Conservation (phyloP, 2,329 filamentous ascomycete genomes). For the Fusarium armeniacum region DNA sequence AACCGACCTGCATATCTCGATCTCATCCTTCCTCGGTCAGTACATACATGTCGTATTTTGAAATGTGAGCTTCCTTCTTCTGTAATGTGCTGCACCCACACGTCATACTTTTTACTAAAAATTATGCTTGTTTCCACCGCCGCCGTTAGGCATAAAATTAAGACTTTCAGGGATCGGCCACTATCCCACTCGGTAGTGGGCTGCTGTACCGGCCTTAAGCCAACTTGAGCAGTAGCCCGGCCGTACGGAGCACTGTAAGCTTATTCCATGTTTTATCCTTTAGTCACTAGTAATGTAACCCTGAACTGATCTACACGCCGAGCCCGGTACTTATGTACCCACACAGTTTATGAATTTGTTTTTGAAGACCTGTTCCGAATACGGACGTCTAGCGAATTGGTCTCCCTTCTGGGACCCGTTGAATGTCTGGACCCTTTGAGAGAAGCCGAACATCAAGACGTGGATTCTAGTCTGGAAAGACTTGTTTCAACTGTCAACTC, state of each 20-base stretch:
- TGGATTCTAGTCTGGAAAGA: not conserved
- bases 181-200: not conserved
- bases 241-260: not conserved
- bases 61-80: not conserved
- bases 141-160: conserved; percentile 1
- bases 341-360: conserved; percentile 1
- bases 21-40: not conserved
- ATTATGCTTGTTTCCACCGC: conserved; percentile 10
- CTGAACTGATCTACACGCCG: not conserved
- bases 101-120: conserved; percentile 7
- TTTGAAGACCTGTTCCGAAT: conserved; percentile 1
- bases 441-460: not conserved
- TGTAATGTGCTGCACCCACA: not conserved
- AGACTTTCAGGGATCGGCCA: conserved; percentile 3
- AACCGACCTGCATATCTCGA: not conserved
- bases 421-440: not conserved
- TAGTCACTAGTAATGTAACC: not conserved
- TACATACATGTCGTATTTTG: not conserved
- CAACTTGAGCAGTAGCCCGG: not conserved
- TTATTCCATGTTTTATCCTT: not conserved
- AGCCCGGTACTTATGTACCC: not conserved
- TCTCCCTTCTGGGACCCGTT: not conserved
- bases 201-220: not conserved
- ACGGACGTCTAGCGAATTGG: not conserved
- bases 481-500: not conserved